These are phyloP conservation scores for Fraxinus americana DNA, from an alignment of 257 asterid genomes.

Conservation along the genomic window DNA sequence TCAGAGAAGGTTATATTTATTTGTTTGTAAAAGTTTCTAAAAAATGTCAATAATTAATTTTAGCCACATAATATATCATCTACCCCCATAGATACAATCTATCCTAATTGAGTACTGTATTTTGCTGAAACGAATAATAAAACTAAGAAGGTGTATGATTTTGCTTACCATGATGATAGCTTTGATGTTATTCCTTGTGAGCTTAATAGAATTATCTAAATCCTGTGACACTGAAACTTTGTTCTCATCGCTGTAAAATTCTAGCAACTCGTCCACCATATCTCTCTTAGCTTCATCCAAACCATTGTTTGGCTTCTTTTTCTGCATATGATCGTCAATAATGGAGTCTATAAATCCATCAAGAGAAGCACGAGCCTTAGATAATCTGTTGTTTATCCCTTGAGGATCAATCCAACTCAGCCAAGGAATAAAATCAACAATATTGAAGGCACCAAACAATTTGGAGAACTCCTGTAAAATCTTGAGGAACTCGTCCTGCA, in stretches of 20 bases:
- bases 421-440: constrained; percentile 72
- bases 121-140: too few species aligned
- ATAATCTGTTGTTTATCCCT: constrained; percentile 49
- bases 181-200: constrained; percentile 69
- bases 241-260: constrained; percentile 54
- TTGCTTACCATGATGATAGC: constrained; percentile 84
- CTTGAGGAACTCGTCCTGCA: constrained; percentile 64
- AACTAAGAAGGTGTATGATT: too few species aligned
- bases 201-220: constrained; percentile 60
- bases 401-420: constrained; percentile 72
- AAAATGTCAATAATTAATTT: too few species aligned
- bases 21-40: too few species aligned
- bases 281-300: constrained; percentile 32
- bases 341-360: constrained; percentile 76
- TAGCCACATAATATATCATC: too few species aligned
- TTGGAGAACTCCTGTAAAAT: constrained; percentile 78
- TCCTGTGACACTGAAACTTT: constrained; percentile 55
- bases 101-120: too few species aligned
- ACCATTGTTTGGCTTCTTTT: constrained; percentile 23
- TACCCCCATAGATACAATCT: too few species aligned
- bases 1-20: too few species aligned
- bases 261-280: constrained; percentile 87
- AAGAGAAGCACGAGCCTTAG: constrained; percentile 60
- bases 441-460: constrained; percentile 74
- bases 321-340: constrained; percentile 68